These are phyloP conservation scores for Fusarium nodosum DNA, from an alignment of 2,329 filamentous ascomycete species.

Conservation along the genomic window DNA sequence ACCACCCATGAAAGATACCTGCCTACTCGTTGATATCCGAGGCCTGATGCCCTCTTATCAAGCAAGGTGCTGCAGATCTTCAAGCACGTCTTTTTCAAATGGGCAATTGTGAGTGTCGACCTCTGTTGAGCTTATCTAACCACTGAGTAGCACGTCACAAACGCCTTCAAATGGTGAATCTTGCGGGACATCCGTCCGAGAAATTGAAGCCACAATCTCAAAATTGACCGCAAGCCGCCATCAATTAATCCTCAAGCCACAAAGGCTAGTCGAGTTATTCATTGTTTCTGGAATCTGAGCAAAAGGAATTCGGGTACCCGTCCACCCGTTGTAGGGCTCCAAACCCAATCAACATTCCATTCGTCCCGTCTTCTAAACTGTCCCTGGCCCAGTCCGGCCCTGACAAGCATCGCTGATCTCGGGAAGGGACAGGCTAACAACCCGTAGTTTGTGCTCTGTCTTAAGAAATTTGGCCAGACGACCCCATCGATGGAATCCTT, in stretches of 20 bases:
- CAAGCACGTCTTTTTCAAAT: neutral
- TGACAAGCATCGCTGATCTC: conserved; percentile 47
- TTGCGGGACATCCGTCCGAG: neutral
- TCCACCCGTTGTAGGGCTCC: conserved; percentile 30
- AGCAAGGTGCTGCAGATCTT: neutral
- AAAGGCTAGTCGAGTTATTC: conserved; percentile 14
- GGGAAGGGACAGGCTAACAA: conserved; percentile 41
- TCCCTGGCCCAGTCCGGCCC: conserved; percentile 19
- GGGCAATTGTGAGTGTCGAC: neutral
- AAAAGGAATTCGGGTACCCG: conserved; percentile 36
- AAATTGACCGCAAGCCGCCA: conserved; percentile 9
- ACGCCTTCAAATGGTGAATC: conserved; percentile 2
- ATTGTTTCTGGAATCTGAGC: conserved; percentile 25
- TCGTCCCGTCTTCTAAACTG: conserved; percentile 36
- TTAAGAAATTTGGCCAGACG: conserved; percentile 12
- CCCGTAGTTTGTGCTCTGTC: conserved; percentile 24
- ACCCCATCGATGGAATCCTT: conserved; percentile 28
- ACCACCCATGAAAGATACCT: conserved; percentile 11
- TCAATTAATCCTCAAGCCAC: conserved; percentile 37
- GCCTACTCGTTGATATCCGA: neutral
- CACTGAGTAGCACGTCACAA: conserved; percentile 10
- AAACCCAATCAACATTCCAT: conserved; percentile 37
- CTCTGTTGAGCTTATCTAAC: conserved; percentile 3
- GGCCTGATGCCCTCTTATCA: neutral
- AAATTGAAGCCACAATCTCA: conserved; percentile 8